Percentiles rank a stretch among this genome's conserved stretches.
These are phyloP conservation scores for Lactarius evosmus DNA, from an alignment of 768 basidiomycete species.

Conservation along the genomic window DNA sequence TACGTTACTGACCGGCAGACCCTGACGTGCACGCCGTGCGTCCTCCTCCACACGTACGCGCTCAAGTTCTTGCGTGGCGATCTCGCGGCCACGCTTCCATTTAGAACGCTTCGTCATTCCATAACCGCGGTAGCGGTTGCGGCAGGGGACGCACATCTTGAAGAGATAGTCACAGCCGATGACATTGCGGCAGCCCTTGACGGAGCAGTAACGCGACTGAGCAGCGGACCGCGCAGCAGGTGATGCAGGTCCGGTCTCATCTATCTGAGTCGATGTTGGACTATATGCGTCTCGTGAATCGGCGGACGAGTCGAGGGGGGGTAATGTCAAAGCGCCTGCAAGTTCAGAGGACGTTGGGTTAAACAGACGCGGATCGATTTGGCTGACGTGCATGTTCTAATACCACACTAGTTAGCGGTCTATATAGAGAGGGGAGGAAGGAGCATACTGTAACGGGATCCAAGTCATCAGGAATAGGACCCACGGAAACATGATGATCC, in stretches of 20 bases:
- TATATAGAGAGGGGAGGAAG: background rate
- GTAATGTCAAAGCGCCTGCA: slow-evolving; percentile 47
- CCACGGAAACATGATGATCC: slow-evolving; percentile 22
- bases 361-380: slow-evolving; percentile 36
- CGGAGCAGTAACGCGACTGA: slow-evolving; percentile 45
- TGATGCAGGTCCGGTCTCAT: background rate
- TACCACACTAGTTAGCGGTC: background rate
- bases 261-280: slow-evolving; percentile 7
- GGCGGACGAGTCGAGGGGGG: slow-evolving; percentile 28
- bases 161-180: slow-evolving; percentile 39
- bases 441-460: slow-evolving; percentile 11
- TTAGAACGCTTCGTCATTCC: slow-evolving; percentile 55
- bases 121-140: slow-evolving; percentile 49
- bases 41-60: slow-evolving; percentile 41
- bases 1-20: slow-evolving; percentile 38
- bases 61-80: slow-evolving; percentile 42
- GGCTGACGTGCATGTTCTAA: slow-evolving; percentile 21
- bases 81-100: slow-evolving; percentile 47
- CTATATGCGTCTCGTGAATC: slow-evolving; percentile 3
- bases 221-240: slow-evolving; percentile 18
- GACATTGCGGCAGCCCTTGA: slow-evolving; percentile 51
- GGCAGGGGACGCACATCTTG: slow-evolving; percentile 38
- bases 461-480: slow-evolving; percentile 13
- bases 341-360: slow-evolving; percentile 43
- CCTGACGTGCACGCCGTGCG: slow-evolving; percentile 35